A percentile compares a stretch with the other conserved stretches of the same genome.
Evolutionary conservation across 371 early-diverging fungal genomes (phyloP).

Genomic region (Batkoa obscura): DNA sequence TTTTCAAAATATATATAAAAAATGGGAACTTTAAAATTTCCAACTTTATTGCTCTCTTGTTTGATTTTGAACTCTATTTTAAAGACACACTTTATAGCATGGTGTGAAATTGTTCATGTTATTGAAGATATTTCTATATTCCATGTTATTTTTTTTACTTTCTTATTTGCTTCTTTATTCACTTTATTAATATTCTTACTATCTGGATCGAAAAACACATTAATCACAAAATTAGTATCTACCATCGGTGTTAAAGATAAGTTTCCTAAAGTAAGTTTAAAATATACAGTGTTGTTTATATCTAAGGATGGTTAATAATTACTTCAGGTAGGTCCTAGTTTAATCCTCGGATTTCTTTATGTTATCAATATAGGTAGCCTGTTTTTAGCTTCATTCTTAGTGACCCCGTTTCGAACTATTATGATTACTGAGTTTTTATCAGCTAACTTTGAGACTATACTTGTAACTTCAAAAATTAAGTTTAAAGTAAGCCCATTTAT

Average conservation of each 20-base stretch:
- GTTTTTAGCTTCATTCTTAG: neutral
- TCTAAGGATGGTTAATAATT: neutral
- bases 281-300: neutral
- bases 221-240: neutral
- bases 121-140: neutral
- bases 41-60: neutral
- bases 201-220: neutral
- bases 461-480: neutral
- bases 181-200: neutral
- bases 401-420: neutral
- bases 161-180: neutral
- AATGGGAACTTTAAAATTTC: neutral
- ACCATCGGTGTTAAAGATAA: neutral
- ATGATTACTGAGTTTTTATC: constrained; percentile 1
- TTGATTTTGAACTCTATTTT: neutral
- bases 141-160: neutral
- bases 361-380: neutral
- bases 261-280: constrained; percentile 1
- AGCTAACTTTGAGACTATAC: no score
- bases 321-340: neutral
- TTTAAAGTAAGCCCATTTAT: neutral
- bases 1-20: no score
- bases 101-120: neutral
- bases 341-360: neutral
- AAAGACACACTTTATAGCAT: neutral